phyloP scores from a whole-genome alignment of 2,329 filamentous ascomycete species.

The Colletotrichum liriopes region DNA sequence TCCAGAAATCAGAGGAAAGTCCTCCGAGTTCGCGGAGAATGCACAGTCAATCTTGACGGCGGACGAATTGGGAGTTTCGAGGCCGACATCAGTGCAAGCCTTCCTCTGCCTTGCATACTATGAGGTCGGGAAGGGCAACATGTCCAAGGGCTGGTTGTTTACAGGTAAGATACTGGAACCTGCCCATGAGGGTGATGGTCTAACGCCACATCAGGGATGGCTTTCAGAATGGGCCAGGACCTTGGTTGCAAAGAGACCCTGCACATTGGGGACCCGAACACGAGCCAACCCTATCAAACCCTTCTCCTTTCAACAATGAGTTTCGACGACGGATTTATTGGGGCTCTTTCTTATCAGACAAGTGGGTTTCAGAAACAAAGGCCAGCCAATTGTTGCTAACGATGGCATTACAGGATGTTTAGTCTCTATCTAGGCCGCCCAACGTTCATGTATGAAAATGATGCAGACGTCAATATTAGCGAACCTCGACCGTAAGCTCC shows the following conservation, averaged over 20 bases:
- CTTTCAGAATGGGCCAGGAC: slow-evolving; percentile 52
- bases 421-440: slow-evolving; percentile 44
- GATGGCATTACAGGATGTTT: slow-evolving; percentile 26
- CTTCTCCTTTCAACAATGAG: slow-evolving; percentile 45
- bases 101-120: slow-evolving; percentile 49
- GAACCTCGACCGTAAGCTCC: slow-evolving; percentile 7
- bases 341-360: slow-evolving; percentile 51
- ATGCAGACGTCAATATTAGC: slow-evolving; percentile 39
- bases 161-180: background rate
- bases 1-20: slow-evolving; percentile 21
- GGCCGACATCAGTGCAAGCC: slow-evolving; percentile 47
- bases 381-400: background rate
- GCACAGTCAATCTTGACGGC: slow-evolving; percentile 49
- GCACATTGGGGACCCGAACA: slow-evolving; percentile 45
- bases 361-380: slow-evolving; percentile 21
- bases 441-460: slow-evolving; percentile 37
- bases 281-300: slow-evolving; percentile 35
- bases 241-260: slow-evolving; percentile 50
- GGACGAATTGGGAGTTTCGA: slow-evolving; percentile 43
- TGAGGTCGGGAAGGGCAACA: slow-evolving; percentile 48
- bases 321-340: slow-evolving; percentile 50
- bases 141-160: slow-evolving; percentile 49
- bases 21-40: slow-evolving; percentile 40
- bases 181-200: slow-evolving; percentile 34
- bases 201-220: slow-evolving; percentile 45